phyloP scores from a whole-genome alignment of 805 yeast genomes.

The Millerozyma miso region DNA sequence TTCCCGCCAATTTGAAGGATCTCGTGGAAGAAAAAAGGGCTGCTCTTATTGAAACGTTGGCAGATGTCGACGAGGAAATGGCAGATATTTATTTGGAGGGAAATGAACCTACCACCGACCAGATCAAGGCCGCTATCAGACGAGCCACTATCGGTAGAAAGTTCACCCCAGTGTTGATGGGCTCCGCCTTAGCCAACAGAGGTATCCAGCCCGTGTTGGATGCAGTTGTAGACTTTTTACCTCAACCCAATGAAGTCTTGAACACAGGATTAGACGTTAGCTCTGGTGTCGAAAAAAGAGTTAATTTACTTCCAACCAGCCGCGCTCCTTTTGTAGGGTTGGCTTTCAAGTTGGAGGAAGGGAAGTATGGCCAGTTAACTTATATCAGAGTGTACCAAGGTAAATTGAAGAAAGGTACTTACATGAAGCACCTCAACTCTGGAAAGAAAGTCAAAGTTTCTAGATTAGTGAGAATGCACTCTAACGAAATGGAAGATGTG shows the following conservation, averaged over 20 bases:
- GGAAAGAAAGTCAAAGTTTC: conserved; percentile 93
- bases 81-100: conserved; percentile 92
- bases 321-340: conserved; percentile 85
- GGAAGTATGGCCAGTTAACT: conserved; percentile 95
- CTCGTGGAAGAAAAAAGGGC: conserved; percentile 89
- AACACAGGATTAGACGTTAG: conserved; percentile 83
- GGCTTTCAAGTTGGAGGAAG: conserved; percentile 99
- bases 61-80: conserved; percentile 97
- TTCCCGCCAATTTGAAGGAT: conserved; percentile 78
- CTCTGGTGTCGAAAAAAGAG: conserved; percentile 56
- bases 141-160: conserved; percentile 92
- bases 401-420: conserved; percentile 81
- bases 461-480: conserved; percentile 96
- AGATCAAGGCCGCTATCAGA: conserved; percentile 85
- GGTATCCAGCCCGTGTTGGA: conserved; percentile 95
- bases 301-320: conserved; percentile 69
- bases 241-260: conserved; percentile 89
- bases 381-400: conserved; percentile 98
- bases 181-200: conserved; percentile 94
- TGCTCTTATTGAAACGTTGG: conserved; percentile 83
- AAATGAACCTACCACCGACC: conserved; percentile 76
- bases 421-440: conserved; percentile 82
- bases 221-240: conserved; percentile 92
- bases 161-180: conserved; percentile 99
- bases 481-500: conserved; percentile 98